phyloP scores from a whole-genome alignment of 805 yeast genomes.

The Zygosaccharomyces pseudorouxii region DNA sequence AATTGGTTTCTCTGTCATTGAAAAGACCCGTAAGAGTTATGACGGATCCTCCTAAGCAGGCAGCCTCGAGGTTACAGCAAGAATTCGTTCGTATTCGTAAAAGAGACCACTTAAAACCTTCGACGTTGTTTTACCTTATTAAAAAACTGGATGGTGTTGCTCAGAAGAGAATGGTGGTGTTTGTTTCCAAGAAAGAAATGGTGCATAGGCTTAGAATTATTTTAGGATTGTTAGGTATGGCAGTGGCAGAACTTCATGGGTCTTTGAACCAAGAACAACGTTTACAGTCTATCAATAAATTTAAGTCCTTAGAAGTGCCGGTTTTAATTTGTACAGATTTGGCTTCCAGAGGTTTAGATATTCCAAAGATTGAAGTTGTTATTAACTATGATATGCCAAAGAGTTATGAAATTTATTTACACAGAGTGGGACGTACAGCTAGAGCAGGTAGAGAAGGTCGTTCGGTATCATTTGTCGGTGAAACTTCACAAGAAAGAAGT shows the following conservation, averaged over 20 bases:
- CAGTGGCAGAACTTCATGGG: constrained; percentile 78
- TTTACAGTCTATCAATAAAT: constrained; percentile 72
- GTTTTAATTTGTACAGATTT: constrained; percentile 92
- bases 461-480: constrained; percentile 92
- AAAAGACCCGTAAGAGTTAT: constrained; percentile 88
- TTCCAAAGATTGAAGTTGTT: constrained; percentile 93
- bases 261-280: constrained; percentile 90
- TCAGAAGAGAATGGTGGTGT: constrained; percentile 75
- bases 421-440: constrained; percentile 98
- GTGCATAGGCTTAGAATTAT: constrained; percentile 83
- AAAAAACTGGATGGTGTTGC: constrained; percentile 58
- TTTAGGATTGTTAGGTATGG: constrained; percentile 68
- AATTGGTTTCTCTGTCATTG: constrained; percentile 79
- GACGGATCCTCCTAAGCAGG: constrained; percentile 95
- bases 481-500: constrained; percentile 74
- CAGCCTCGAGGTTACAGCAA: constrained; percentile 85
- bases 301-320: constrained; percentile 79
- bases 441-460: constrained; percentile 97
- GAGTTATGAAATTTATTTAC: constrained; percentile 83
- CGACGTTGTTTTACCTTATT: constrained; percentile 68
- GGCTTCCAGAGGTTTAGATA: constrained; percentile 99
- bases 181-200: constrained; percentile 84
- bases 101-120: constrained; percentile 78
- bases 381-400: constrained; percentile 96
- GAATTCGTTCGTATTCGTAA: constrained; percentile 94